Evolutionary conservation across 257 asterid genomes (phyloP).

Genomic region (Haberlea rhodopensis): DNA sequence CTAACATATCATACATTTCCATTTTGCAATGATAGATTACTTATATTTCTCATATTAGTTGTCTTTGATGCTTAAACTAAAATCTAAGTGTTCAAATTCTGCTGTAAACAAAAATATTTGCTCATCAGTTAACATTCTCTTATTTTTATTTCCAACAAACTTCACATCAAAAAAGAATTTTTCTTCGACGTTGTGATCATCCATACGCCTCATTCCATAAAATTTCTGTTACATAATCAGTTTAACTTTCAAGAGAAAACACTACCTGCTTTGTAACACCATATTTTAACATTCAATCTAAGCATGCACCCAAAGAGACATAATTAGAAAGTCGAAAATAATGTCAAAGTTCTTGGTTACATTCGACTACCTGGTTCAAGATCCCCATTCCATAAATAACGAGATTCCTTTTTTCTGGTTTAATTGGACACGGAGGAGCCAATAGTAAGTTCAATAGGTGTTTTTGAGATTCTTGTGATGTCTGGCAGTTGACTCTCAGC

Average conservation of each 20-base stretch:
- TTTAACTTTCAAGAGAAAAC: constrained; percentile 3
- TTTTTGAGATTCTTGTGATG: too few species aligned
- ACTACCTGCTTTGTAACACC: constrained; percentile 10
- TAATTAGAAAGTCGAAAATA: not conserved
- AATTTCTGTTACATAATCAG: constrained; percentile 3
- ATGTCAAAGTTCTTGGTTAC: constrained; percentile 8
- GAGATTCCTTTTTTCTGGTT: constrained; percentile 10
- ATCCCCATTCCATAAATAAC: constrained; percentile 7
- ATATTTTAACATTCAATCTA: constrained; percentile 4
- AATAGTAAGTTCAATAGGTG: too few species aligned
- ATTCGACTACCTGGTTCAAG: constrained; percentile 21
- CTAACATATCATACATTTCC: not conserved
- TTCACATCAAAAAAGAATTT: constrained; percentile 12
- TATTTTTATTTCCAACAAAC: not conserved
- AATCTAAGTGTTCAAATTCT: constrained; percentile 18
- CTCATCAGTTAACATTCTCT: constrained; percentile 7
- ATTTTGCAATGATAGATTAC: constrained; percentile 14
- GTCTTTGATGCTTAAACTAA: constrained; percentile 9
- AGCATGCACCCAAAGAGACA: not conserved
- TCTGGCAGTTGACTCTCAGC: constrained; percentile 18
- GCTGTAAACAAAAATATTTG: constrained; percentile 2
- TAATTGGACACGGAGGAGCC: constrained; percentile 9
- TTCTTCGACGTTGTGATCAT: not conserved
- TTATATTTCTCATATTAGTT: constrained; percentile 3
- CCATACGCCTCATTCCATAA: constrained; percentile 4